Base-by-base conservation (phyloP, 2,329 filamentous ascomycete genomes). In the Apiospora malaysiana region DNA sequence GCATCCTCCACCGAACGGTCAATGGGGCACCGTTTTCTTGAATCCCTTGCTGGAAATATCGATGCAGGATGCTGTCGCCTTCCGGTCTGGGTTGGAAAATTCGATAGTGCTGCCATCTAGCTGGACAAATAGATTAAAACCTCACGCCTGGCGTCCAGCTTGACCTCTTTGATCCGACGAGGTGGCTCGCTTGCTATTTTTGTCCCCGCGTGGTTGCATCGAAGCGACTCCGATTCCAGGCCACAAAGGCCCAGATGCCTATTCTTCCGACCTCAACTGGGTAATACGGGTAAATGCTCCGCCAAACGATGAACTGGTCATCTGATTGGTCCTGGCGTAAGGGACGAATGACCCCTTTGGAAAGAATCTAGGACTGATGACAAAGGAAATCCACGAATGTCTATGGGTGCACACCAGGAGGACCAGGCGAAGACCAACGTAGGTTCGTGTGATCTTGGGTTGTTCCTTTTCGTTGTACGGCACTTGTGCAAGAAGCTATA, bases 111-210 rank as follows among this genome's bases (percentile, higher is more conserved):
- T 40, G 56, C 56, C 56, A 63, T 18, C 56, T 63, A 63, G 56
- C 32, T 63, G 18, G 56, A 40, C 14, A 32, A 63, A 40, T 63
- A 63, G 37, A 40, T 40, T 10, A n/a, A n/a, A 12, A n/a, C 4
- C 2, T 63, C 56, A 63, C 32, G 56, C 56, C 56, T 63, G 32
- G 56, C 56, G 56, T 63, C 56, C 56, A 63, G 56, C 56, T 63
- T 63, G 56, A 21, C 56, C 56, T 63, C 18, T 63, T 63, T 63
- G 32, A 63, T 63, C 56, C 56, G 21, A 40, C 56, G 4, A 40
- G 32, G 2, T 40, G 56, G 56, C 32, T 63, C 56, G 56, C 56
- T 21, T 63, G 21, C 56, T 63, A 63, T 63, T 63, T 63, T 63
- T 40, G 56, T 40, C 18, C 56, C 56, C 32, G 32, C 32, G 21